Percentiles rank a stretch among this genome's conserved stretches.
Conservation (phyloP, 805 yeast genomes). For the Hanseniaspora taiwanica region DNA sequence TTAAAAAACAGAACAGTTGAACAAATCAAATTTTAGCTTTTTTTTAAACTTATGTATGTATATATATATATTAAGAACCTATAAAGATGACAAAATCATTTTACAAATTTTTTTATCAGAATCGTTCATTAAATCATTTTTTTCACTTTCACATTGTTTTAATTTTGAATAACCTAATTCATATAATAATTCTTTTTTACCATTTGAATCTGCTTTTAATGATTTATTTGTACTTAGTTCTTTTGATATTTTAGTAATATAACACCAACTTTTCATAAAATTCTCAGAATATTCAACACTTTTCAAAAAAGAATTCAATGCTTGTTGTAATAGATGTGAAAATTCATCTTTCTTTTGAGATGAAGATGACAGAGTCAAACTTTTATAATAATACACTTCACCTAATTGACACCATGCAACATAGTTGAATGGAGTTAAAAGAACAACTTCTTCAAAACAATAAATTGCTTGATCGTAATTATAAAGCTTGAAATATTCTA, state of each 20-base stretch:
- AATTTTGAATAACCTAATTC: conserved; percentile 27
- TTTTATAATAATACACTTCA: conserved; percentile 14
- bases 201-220: too few relatives aligned
- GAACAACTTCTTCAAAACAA: conserved; percentile 56
- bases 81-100: conserved; percentile 8
- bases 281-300: conserved; percentile 65
- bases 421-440: conserved; percentile 43
- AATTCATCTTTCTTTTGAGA: conserved; percentile 3
- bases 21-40: conserved; percentile 12
- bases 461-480: conserved; percentile 55
- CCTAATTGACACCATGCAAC: conserved; percentile 20
- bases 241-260: conserved; percentile 32
- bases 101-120: conserved; percentile 29
- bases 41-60: neutral
- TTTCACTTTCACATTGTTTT: conserved; percentile 24
- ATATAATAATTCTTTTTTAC: conserved; percentile 21
- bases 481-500: conserved; percentile 45
- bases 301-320: conserved; percentile 43
- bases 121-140: conserved; percentile 17
- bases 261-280: conserved; percentile 64
- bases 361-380: too few relatives aligned
- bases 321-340: conserved; percentile 8
- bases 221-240: conserved; percentile 15
- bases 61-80: neutral
- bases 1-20: conserved; percentile 28